Conservation (phyloP, 768 basidiomycete genomes). For the Lactarius sanguifluus region DNA sequence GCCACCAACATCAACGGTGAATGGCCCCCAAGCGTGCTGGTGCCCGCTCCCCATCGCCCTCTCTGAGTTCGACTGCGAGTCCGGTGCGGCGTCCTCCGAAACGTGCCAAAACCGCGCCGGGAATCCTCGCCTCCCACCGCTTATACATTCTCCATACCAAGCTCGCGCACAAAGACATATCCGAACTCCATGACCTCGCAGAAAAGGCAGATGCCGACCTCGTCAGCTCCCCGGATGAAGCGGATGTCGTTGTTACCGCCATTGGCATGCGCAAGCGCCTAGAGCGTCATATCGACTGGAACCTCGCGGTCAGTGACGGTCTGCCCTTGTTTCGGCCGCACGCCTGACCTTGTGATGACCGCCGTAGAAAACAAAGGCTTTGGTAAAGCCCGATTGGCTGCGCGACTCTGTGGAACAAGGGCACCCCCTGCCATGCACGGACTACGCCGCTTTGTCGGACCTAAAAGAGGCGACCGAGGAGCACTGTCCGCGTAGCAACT, state of each 20-base stretch:
- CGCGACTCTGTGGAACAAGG: constrained; percentile 51
- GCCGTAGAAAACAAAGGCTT: constrained; percentile 56
- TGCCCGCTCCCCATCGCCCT: constrained; percentile 11
- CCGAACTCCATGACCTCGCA: constrained; percentile 35
- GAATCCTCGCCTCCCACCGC: constrained; percentile 18
- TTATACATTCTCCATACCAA: constrained; percentile 33
- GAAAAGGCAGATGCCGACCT: constrained; percentile 37
- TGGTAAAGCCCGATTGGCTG: constrained; percentile 75
- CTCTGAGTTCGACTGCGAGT: background rate
- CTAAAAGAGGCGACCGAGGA: constrained; percentile 48
- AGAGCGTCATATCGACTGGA: constrained; percentile 68
- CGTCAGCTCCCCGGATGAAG: constrained; percentile 44
- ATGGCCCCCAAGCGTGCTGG: constrained; percentile 18
- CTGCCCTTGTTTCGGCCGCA: background rate
- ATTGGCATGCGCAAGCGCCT: constrained; percentile 66
- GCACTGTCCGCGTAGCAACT: constrained; percentile 40
- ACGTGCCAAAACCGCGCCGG: constrained; percentile 11
- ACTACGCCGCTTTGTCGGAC: constrained; percentile 57
- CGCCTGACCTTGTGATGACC: constrained; percentile 2
- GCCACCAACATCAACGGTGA: background rate
- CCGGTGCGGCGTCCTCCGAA: background rate
- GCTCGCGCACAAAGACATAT: constrained; percentile 31
- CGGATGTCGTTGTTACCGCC: constrained; percentile 66
- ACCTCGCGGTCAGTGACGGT: constrained; percentile 54
- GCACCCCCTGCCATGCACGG: constrained; percentile 48